Evolutionary conservation across 192 early-diverging fungal species (phyloP).

Genomic region (Dimargaris cristalligena): DNA sequence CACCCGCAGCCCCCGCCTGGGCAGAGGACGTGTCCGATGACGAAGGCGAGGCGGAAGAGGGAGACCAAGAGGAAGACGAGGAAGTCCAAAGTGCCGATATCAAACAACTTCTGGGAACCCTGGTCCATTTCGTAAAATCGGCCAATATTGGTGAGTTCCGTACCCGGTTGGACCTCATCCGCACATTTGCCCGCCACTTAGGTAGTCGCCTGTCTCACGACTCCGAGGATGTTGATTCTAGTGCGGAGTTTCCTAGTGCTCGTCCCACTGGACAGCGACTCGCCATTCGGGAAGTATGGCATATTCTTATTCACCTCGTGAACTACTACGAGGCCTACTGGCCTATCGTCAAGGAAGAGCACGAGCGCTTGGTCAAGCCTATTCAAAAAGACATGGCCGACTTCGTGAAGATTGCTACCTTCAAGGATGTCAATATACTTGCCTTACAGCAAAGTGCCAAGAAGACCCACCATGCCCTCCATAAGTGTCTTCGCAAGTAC

Average conservation of each 20-base stretch:
- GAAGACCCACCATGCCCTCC: constrained; percentile 77
- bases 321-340: constrained; percentile 70
- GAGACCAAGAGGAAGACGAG: constrained; percentile 10
- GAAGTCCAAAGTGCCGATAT: constrained; percentile 3
- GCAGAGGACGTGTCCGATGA: constrained; percentile 14
- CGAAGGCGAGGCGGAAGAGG: constrained; percentile 12
- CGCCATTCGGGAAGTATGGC: neutral
- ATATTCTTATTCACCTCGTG: constrained; percentile 49
- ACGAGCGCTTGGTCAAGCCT: constrained; percentile 44
- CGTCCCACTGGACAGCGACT: too few species aligned
- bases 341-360: constrained; percentile 30
- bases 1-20: neutral
- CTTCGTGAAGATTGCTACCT: constrained; percentile 88
- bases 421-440: constrained; percentile 92
- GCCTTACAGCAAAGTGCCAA: constrained; percentile 79
- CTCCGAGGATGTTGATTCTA: neutral
- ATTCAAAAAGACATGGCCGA: constrained; percentile 79
- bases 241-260: too few species aligned
- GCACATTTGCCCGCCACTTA: constrained; percentile 29
- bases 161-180: constrained; percentile 52
- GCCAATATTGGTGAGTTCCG: constrained; percentile 65
- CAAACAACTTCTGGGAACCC: constrained; percentile 28
- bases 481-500: constrained; percentile 82
- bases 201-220: constrained; percentile 5
- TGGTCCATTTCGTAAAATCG: constrained; percentile 69